phyloP scores from a whole-genome alignment of 164 flowering plant genomes.

The Kalanchoe fedtschenkoi region DNA sequence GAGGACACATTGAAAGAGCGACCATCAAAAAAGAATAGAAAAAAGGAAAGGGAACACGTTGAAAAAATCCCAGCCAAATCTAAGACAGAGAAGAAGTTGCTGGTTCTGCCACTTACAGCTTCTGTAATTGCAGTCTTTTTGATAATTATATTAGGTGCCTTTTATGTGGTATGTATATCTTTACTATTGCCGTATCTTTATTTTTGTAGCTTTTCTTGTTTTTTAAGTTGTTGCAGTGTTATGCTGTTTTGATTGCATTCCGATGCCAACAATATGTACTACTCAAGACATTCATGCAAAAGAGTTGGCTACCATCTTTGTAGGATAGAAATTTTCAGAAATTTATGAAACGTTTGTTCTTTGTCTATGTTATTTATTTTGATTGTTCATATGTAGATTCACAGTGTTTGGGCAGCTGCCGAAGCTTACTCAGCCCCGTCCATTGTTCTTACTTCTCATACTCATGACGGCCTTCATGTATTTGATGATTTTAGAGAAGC shows the following conservation, averaged over 20 bases:
- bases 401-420: conserved; percentile 99
- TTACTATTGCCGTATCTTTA: conserved; percentile 1
- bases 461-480: conserved; percentile 89
- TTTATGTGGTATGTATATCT: conserved; percentile 74
- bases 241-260: neutral
- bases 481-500: conserved; percentile 99
- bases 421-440: conserved; percentile 99
- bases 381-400: conserved; percentile 40
- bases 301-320: neutral
- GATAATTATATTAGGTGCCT: conserved; percentile 75
- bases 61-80: conserved; percentile 49
- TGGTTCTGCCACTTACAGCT: conserved; percentile 73
- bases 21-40: conserved; percentile 58
- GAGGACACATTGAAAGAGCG: conserved; percentile 59
- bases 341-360: neutral
- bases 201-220: neutral
- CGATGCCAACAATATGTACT: no score
- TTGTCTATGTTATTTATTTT: neutral
- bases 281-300: no score
- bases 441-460: conserved; percentile 79
- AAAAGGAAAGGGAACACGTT: conserved; percentile 66
- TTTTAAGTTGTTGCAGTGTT: neutral
- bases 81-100: conserved; percentile 47
- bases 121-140: conserved; percentile 64
- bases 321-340: neutral